These are phyloP conservation scores for Candida mattraensis DNA, from an alignment of 805 yeast genomes.

Conservation along the genomic window DNA sequence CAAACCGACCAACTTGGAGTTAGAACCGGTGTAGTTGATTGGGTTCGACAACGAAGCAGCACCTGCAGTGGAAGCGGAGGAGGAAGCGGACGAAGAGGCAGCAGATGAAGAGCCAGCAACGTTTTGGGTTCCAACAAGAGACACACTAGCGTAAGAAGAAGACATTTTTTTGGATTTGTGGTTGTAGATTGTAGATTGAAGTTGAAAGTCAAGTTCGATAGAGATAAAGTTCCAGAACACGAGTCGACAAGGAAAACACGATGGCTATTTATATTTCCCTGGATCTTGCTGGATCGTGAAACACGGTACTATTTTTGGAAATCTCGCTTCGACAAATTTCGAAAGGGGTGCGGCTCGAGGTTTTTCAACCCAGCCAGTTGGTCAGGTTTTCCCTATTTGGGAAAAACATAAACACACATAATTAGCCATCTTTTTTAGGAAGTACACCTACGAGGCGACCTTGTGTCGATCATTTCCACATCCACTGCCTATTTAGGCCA, in stretches of 20 bases:
- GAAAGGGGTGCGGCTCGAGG: constrained; percentile 20
- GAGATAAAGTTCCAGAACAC: not conserved
- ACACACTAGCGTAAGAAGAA: constrained; percentile 16
- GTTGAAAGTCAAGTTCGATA: not conserved
- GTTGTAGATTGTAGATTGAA: constrained; percentile 1
- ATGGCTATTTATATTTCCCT: constrained; percentile 13
- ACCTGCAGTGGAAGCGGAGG: constrained; percentile 25
- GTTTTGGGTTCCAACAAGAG: constrained; percentile 21
- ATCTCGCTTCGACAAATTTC: constrained; percentile 1
- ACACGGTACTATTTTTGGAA: constrained; percentile 20
- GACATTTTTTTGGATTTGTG: constrained; percentile 14
- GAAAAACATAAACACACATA: constrained; percentile 9
- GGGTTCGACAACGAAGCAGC: constrained; percentile 24
- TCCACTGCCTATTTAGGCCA: not conserved
- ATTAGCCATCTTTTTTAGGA: not conserved
- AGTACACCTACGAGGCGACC: no score
- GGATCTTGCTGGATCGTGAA: constrained; percentile 9
- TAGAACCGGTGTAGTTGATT: constrained; percentile 29
- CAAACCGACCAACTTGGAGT: constrained; percentile 29
- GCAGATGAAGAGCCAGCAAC: constrained; percentile 20
- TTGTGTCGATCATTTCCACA: not conserved
- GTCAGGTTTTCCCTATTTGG: constrained; percentile 7
- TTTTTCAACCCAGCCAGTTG: no score
- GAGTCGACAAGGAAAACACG: constrained; percentile 2
- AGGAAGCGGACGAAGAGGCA: constrained; percentile 17